phyloP scores from a whole-genome alignment of 2,329 filamentous ascomycete species.

The Talaromyces funiculosus region DNA sequence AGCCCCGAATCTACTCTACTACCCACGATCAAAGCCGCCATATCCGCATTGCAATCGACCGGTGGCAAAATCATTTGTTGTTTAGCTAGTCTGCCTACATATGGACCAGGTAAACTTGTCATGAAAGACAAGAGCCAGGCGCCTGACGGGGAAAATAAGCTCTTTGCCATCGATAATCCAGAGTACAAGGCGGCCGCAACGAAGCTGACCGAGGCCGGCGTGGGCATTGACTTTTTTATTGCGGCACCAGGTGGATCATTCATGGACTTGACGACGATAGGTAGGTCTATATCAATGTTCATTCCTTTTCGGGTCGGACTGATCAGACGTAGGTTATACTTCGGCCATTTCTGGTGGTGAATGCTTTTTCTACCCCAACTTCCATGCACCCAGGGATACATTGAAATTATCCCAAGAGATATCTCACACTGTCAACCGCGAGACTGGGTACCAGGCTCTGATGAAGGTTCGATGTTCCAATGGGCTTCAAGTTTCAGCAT shows the following conservation, averaged over 20 bases:
- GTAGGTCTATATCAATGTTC: slow-evolving; percentile 37
- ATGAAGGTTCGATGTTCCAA: slow-evolving; percentile 99
- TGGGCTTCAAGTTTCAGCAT: slow-evolving; percentile 85
- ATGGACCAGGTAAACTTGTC: slow-evolving; percentile 79
- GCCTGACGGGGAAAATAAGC: slow-evolving; percentile 84
- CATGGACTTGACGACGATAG: slow-evolving; percentile 86
- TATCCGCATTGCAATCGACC: slow-evolving; percentile 76
- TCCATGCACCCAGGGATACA: slow-evolving; percentile 78
- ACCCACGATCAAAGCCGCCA: slow-evolving; percentile 73
- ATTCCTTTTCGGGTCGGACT: not conserved
- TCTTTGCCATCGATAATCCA: slow-evolving; percentile 84
- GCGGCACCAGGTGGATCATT: slow-evolving; percentile 86
- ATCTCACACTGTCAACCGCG: slow-evolving; percentile 75
- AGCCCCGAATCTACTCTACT: slow-evolving; percentile 86
- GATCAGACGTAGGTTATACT: slow-evolving; percentile 59
- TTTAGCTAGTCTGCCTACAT: slow-evolving; percentile 80
- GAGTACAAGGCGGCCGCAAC: slow-evolving; percentile 80
- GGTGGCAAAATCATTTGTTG: slow-evolving; percentile 92
- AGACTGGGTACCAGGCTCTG: slow-evolving; percentile 90
- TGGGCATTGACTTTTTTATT: slow-evolving; percentile 92
- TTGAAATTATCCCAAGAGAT: slow-evolving; percentile 81
- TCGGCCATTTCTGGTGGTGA: slow-evolving; percentile 88
- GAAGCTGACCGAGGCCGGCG: slow-evolving; percentile 79
- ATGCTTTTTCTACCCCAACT: slow-evolving; percentile 95
- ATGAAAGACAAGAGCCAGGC: slow-evolving; percentile 81